phyloP scores from a whole-genome alignment of 306 rosid genomes.

The Trichosanthes truncata region DNA sequence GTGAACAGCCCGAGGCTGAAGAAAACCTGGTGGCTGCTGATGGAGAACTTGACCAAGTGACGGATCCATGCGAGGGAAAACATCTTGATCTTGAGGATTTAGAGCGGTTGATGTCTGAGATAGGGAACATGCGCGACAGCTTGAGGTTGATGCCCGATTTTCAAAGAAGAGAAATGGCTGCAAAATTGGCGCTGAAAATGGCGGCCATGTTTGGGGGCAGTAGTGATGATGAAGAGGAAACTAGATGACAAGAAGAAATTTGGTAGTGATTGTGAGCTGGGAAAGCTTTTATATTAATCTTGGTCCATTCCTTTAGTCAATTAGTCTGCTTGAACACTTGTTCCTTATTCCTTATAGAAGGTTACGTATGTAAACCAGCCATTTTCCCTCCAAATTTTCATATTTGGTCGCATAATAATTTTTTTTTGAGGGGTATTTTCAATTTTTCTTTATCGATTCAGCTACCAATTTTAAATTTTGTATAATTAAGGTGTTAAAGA shows the following conservation, averaged over 20 bases:
- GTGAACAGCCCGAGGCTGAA: conserved; percentile 12
- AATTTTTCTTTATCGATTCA: no score
- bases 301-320: neutral
- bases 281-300: neutral
- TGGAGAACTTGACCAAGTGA: conserved; percentile 18
- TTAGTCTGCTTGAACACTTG: neutral
- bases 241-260: conserved; percentile 2
- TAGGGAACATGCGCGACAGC: conserved; percentile 63
- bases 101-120: conserved; percentile 84
- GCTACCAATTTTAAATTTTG: no score
- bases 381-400: neutral
- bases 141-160: conserved; percentile 91
- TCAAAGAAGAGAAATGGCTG: conserved; percentile 83
- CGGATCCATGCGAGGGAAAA: conserved; percentile 17
- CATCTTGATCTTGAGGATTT: conserved; percentile 58
- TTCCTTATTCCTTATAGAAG: neutral
- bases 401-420: no score
- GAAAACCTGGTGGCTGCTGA: conserved; percentile 14
- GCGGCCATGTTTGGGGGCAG: conserved; percentile 71
- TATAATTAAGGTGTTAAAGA: no score
- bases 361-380: neutral
- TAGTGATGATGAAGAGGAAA: conserved; percentile 59
- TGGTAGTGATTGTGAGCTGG: neutral
- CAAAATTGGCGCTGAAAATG: conserved; percentile 78
- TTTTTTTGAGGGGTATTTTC: no score